Evolutionary conservation across 31 red algal species (phyloP), one percentile per base, ranked within the genome.

Genomic region (Endocladia muricata): DNA sequence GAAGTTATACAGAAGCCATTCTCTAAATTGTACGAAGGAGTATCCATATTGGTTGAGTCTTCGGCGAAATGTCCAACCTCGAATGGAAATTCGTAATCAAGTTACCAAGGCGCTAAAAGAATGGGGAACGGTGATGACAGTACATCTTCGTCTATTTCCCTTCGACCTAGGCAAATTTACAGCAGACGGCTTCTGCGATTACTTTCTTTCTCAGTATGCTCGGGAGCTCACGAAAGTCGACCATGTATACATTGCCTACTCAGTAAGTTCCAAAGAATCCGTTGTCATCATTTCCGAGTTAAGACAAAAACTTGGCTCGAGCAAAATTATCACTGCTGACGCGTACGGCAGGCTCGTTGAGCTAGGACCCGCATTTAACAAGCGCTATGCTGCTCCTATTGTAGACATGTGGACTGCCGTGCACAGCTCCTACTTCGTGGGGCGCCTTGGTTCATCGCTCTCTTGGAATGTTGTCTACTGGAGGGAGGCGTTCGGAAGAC

Each of bases 391-490:
- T 26, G 22, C 61, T 1, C 76, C 76, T 13, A 32, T 68, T 19
- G 40, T 68, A 11, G 76, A 79, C 41, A 79, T 79, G 73, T 77
- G 73, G 73, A 37, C 56, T 26, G 52, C 36, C 34, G 73, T 77
- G 11, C 40, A 61, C 22, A 77, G 73, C 56, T 15, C 60, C 48
- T 77, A 61, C 73, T 77, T 77, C 31, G 52, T 77, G 7, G 73
- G 73, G 60, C 73, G 73, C 31, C 73, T 77, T 23, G 73, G 73
- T 31, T 77, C 73, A 8, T 77, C 73, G 0, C 73, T 77, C 55
- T 77, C 73, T 35, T 77, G 73, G 73, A 77, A 77, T 63, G 73
- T 77, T 2, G 73, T 55, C 0, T 77, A 77, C 36, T 77, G 73
- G 73, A 33, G 73, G 30, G 33, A 60, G 19, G 51, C 73, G 44